Evolutionary conservation across 352 stramenopile genomes (phyloP).

Genomic region (Globisporangium emineosum): DNA sequence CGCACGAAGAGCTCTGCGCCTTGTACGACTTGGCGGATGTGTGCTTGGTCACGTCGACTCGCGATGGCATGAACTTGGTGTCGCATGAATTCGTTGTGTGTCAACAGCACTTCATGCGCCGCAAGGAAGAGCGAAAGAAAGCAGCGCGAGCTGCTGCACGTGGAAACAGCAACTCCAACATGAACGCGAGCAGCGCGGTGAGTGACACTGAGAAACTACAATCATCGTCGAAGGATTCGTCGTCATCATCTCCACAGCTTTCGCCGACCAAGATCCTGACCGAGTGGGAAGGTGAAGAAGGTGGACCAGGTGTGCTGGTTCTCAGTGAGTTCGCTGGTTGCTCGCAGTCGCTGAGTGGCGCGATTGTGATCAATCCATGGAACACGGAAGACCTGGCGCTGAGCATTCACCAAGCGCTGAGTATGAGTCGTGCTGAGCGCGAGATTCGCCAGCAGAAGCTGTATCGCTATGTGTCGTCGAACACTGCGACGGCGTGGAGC

Average conservation of each 20-base stretch:
- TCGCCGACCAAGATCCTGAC: slow-evolving; percentile 57
- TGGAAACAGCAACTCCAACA: slow-evolving; percentile 3
- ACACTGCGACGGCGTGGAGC: slow-evolving; percentile 83
- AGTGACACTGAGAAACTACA: slow-evolving; percentile 1
- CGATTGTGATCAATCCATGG: slow-evolving; percentile 86
- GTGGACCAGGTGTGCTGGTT: slow-evolving; percentile 80
- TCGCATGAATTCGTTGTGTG: slow-evolving; percentile 89
- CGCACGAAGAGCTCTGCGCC: slow-evolving; percentile 85
- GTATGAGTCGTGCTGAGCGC: slow-evolving; percentile 77
- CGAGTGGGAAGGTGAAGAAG: slow-evolving; percentile 77
- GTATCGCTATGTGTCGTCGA: slow-evolving; percentile 84
- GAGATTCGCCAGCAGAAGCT: slow-evolving; percentile 89
- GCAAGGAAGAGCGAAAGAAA: slow-evolving; percentile 66
- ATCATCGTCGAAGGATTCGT: slow-evolving; percentile 18
- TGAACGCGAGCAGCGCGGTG: neutral
- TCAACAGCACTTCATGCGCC: slow-evolving; percentile 82
- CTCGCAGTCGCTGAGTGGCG: slow-evolving; percentile 83
- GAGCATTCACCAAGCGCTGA: slow-evolving; percentile 80
- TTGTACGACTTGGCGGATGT: slow-evolving; percentile 89
- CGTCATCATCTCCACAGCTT: slow-evolving; percentile 23
- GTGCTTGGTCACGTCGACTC: slow-evolving; percentile 85
- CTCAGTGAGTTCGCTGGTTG: slow-evolving; percentile 88
- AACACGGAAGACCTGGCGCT: slow-evolving; percentile 84
- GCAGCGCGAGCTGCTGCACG: slow-evolving; percentile 29
- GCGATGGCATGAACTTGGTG: slow-evolving; percentile 90